Base-by-base conservation (phyloP, 331 rosid species). In the Prunus yedoensis region DNA sequence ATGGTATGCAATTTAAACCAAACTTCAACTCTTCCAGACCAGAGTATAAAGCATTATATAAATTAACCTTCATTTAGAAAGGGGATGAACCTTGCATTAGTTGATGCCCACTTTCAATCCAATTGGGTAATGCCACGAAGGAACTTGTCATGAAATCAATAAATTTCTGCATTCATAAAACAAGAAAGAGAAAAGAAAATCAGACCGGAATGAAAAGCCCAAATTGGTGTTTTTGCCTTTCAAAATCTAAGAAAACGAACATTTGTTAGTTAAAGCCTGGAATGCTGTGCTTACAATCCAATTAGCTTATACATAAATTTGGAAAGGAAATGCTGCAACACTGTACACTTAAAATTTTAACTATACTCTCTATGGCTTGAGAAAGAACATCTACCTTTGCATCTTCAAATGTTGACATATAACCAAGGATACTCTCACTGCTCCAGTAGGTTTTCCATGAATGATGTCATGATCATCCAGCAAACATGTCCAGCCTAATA, bases 341-440 rank as follows among this genome's bases (percentile, higher is more conserved):
- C 13, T 23, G 54, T 60, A 23, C 59, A 20, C 71, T 77, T 27
- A 16, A 67, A 70, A 66, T 12, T 69, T 35, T 17, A 15, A 69
- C 62, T 1, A 35, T 3, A 66, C n/a, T 0, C 49, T 25, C 14
- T 41, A 28, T 2, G 74, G 74, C 53, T 62, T 57, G 20, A 47
- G 60, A 83, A 54, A 73, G 49, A 73, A 60, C 32, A 77, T 81
- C 67, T 82, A 92, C 99, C 99, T 90, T 89, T 60, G 89, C 90
- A 62, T 94, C 99, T 87, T 94, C 99, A 76, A 80, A 94, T 51
- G 92, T 87, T 47, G 99, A 94, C 96, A 94, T 94, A 83, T 94
- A 94, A 76, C 97, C 99, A 75, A 94, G 81, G 97, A 94, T 53
- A 90, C 87, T 84, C 99, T 90, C 79, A 92, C 96, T 78, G 97